Evolutionary conservation across 2,329 filamentous ascomycete species (phyloP), one percentile per base, ranked within the genome.

Genomic region (Claviceps sp.): DNA sequence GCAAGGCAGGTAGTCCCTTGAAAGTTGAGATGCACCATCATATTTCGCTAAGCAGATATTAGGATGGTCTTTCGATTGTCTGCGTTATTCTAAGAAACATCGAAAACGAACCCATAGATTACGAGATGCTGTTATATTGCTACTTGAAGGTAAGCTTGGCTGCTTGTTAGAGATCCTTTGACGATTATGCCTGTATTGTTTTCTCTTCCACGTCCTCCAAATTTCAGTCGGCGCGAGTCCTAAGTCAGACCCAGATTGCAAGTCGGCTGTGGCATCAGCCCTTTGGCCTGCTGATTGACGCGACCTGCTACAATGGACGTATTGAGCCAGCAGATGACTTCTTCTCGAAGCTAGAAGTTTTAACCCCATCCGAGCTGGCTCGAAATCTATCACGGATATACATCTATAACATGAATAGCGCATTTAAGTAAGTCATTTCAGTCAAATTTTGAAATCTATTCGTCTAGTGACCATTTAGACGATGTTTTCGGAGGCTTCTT

Each of bases 321-420:
- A 81, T 77, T 52, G 82, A 85, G 56, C 76, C 81, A 13, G 78
- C 78, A 55, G 82, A 86, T 60, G 78, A 81, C 18, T 66, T 85
- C 2, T 82, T 85, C 59, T 77, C 77, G 50, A 82, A 77, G 58
- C 67, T 84, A 8, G 81, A 85, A 59, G 66, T 77, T 11, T 71
- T 86, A 3, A 81, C 78, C 3, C 82, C 82, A 0, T 72, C 72
- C 0, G 82, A 86, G 58, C 63, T 85, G 45, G 72, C 76, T 1
- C 72, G 72, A 50, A 78, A 82, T 54, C 67, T 85, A 4, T 71
- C 76, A 1, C 73, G 81, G 40, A 73, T 84, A 42, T 86, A 85
- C 57, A 72, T 86, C 16, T 85, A 86, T 65, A 86, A 86, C 61
- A 85, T 85, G 81, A 86, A 86, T 59, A 84, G 78, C 60, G 76